A percentile compares a stretch with the other conserved stretches of the same genome.
These are phyloP conservation scores for Dillenia suffruticosa DNA, from an alignment of 164 flowering plant genomes.

Conservation along the genomic window DNA sequence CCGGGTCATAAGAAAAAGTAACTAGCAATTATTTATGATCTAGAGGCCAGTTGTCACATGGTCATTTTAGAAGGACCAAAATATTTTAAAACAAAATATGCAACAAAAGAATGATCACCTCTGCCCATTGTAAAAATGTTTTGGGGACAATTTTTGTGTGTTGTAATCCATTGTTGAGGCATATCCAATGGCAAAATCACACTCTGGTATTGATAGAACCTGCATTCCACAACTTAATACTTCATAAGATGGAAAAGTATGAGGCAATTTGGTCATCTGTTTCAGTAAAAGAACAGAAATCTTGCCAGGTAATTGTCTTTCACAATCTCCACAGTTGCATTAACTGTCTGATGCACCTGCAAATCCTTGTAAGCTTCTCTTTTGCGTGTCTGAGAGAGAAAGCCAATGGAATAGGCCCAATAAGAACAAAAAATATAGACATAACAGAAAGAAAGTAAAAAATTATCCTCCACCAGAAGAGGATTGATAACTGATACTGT, in stretches of 20 bases:
- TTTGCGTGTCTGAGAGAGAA: slow-evolving; percentile 57
- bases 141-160: slow-evolving; percentile 60
- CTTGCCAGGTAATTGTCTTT: slow-evolving; percentile 89
- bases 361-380: slow-evolving; percentile 41
- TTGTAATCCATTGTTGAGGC: slow-evolving; percentile 78
- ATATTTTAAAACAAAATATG: not conserved
- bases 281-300: not conserved
- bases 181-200: slow-evolving; percentile 56
- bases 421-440: not conserved
- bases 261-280: not conserved
- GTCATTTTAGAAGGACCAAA: not conserved
- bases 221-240: slow-evolving; percentile 16
- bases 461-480: not conserved
- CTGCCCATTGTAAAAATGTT: slow-evolving; percentile 58
- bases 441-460: not conserved
- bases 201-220: slow-evolving; percentile 83
- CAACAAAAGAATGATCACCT: slow-evolving; percentile 37
- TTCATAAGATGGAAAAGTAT: not conserved
- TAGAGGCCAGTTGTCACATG: no score
- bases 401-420: slow-evolving; percentile 1
- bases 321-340: slow-evolving; percentile 82
- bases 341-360: slow-evolving; percentile 64
- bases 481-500: no score
- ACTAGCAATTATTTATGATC: not conserved
- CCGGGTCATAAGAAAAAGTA: not conserved